These are phyloP conservation scores for Ogataea paradorogensis DNA, from an alignment of 805 yeast species.

Conservation along the genomic window DNA sequence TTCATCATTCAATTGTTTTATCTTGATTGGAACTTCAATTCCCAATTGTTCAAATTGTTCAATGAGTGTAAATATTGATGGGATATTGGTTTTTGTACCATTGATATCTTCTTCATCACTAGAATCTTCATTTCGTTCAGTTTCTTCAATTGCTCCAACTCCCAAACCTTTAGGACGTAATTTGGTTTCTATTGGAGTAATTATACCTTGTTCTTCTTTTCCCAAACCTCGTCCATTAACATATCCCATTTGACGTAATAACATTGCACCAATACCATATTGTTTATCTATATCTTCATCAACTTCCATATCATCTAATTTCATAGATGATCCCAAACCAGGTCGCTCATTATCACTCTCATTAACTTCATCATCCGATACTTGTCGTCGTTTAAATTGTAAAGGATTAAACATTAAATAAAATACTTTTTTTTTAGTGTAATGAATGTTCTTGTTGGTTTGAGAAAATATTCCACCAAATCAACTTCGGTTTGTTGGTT, in stretches of 20 bases:
- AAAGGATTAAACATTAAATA: conserved; percentile 7
- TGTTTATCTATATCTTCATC: conserved; percentile 9
- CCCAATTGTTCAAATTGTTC: conserved; percentile 36
- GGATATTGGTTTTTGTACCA: background rate
- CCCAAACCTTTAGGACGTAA: conserved; percentile 69
- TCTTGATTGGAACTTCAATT: conserved; percentile 34
- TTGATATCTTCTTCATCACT: conserved; percentile 25
- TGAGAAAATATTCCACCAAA: conserved; percentile 4
- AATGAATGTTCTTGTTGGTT: background rate
- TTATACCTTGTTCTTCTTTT: conserved; percentile 63
- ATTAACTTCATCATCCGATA: conserved; percentile 1
- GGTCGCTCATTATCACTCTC: conserved; percentile 5
- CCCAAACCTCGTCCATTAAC: conserved; percentile 86
- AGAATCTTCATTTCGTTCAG: conserved; percentile 18
- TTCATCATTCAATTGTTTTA: conserved; percentile 36
- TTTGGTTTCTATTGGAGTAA: conserved; percentile 73
- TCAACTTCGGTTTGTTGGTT: conserved; percentile 50
- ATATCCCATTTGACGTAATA: conserved; percentile 85
- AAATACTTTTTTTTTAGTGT: background rate
- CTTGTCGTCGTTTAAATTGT: conserved; percentile 7
- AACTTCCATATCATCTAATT: background rate
- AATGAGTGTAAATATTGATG: conserved; percentile 31
- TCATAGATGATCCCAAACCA: background rate
- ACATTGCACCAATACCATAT: conserved; percentile 84
- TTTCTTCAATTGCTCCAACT: conserved; percentile 60